Base-by-base conservation (phyloP, 306 rosid species). In the Acacia confusa region DNA sequence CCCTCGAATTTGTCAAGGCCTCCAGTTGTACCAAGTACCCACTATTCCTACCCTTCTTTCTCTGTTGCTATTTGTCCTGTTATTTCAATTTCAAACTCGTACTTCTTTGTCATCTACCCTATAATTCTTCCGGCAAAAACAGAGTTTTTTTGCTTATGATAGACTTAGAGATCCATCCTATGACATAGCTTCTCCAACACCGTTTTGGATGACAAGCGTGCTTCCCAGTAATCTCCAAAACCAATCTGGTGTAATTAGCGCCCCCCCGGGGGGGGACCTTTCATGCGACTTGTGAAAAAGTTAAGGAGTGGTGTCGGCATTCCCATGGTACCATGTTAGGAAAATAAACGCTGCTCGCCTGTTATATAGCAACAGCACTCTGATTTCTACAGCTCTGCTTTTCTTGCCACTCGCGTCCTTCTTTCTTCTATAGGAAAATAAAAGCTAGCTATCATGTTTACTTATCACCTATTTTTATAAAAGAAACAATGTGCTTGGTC, bases 261-360 rank as follows among this genome's bases (percentile, higher is more conserved):
- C 32, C 34, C 34, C 34, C 34, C 4, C 34, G n/a, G 44, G 47
- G 79, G 34, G 87, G 88, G 80, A 83, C 86, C 87, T 65, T 78
- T 28, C 69, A 63, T 28, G 69, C 40, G 69, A 63, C 69, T 28
- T 70, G 85, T 77, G 83, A 72, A 61, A 82, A 67, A 65, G 55
- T 70, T 8, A 79, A 72, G 83, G 40, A 78, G 80, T 77, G 57
- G 67, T 57, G 84, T 89, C 86, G 78, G 83, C 75, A 89, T 89
- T 88, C 71, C 72, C 44, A 45, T 30, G 69, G 66, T 77, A 83
- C 84, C 66, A 60, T 80, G 78, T 83, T 61, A 28, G 72, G 79
- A 78, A 79, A 71, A 80, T 80, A 75, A 87, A 84, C 82, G 86
- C 66, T 78, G 75, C 83, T 30, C 75, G 70, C 73, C 73, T 45